Percentiles rank a stretch among this genome's conserved stretches.
Conservation (phyloP, 2,329 filamentous ascomycete genomes). For the Colletotrichum sansevieriae region DNA sequence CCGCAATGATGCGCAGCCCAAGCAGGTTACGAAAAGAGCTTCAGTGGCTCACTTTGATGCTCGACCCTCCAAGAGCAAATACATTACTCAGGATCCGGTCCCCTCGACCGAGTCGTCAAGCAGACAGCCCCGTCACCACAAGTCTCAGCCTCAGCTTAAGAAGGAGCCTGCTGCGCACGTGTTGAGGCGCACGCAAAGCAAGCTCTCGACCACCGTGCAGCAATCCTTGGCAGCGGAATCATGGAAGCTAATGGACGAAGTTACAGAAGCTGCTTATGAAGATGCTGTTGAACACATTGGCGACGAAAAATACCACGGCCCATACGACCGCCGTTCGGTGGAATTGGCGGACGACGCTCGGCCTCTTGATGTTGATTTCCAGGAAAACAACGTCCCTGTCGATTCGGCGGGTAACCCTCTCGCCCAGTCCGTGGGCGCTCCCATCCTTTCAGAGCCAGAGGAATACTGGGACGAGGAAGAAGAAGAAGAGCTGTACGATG, state of each 20-base stretch:
- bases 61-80: conserved; percentile 35
- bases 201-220: conserved; percentile 46
- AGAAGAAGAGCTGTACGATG: conserved; percentile 69
- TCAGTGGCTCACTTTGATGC: conserved; percentile 34
- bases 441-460: conserved; percentile 60
- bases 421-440: conserved; percentile 30
- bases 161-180: conserved; percentile 51
- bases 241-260: conserved; percentile 50
- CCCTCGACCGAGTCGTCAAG: conserved; percentile 7
- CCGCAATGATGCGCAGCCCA: conserved; percentile 36
- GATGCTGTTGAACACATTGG: conserved; percentile 60
- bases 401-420: conserved; percentile 20
- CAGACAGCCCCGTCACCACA: conserved; percentile 61
- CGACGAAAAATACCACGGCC: conserved; percentile 42
- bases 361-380: conserved; percentile 19
- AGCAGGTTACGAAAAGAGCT: conserved; percentile 34
- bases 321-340: conserved; percentile 25
- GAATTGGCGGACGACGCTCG: conserved; percentile 20
- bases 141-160: conserved; percentile 67
- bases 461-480: conserved; percentile 87
- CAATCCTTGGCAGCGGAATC: conserved; percentile 9
- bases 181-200: conserved; percentile 61
- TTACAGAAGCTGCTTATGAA: conserved; percentile 57
- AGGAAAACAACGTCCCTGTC: conserved; percentile 10
- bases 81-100: conserved; percentile 30